A percentile compares a stretch with the other conserved stretches of the same genome.
These are phyloP conservation scores for Beauveria varroae DNA, from an alignment of 2,329 filamentous ascomycete species.

Conservation along the genomic window DNA sequence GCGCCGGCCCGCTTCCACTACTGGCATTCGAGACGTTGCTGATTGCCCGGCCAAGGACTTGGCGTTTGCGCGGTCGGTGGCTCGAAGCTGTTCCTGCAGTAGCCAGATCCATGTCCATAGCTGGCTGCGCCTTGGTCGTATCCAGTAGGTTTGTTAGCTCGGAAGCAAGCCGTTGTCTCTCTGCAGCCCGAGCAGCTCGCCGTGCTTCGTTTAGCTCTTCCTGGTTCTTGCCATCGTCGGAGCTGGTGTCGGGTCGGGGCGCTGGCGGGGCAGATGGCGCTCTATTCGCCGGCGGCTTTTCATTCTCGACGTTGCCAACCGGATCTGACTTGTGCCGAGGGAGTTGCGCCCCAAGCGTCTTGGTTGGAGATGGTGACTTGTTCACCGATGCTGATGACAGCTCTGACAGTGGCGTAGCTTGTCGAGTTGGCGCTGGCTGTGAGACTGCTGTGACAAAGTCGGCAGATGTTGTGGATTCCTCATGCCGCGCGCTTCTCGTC, in stretches of 20 bases:
- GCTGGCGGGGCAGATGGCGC: not conserved
- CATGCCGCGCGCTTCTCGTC: constrained; percentile 13
- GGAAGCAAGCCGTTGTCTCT: constrained; percentile 34
- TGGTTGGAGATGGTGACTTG: constrained; percentile 29
- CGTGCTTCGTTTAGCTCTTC: constrained; percentile 18
- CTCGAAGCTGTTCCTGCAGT: constrained; percentile 14
- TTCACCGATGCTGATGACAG: constrained; percentile 34
- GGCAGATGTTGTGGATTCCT: constrained; percentile 24
- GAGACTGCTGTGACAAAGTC: constrained; percentile 36
- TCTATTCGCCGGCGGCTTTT: not conserved
- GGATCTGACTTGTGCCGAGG: constrained; percentile 16
- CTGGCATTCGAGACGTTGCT: constrained; percentile 50
- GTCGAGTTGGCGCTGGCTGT: constrained; percentile 23
- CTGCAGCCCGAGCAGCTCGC: constrained; percentile 23
- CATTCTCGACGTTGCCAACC: constrained; percentile 10
- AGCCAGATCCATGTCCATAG: constrained; percentile 13
- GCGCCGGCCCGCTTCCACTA: constrained; percentile 33
- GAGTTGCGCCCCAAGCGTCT: constrained; percentile 13
- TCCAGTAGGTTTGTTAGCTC: constrained; percentile 38
- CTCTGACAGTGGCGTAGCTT: constrained; percentile 32
- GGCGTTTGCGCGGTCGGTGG: constrained; percentile 31
- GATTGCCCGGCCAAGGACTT: constrained; percentile 50
- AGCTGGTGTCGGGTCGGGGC: not conserved
- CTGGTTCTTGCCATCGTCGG: constrained; percentile 8
- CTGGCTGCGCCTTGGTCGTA: constrained; percentile 13